Conservation (phyloP, 768 basidiomycete genomes). For the Hygrocybe coccinea region DNA sequence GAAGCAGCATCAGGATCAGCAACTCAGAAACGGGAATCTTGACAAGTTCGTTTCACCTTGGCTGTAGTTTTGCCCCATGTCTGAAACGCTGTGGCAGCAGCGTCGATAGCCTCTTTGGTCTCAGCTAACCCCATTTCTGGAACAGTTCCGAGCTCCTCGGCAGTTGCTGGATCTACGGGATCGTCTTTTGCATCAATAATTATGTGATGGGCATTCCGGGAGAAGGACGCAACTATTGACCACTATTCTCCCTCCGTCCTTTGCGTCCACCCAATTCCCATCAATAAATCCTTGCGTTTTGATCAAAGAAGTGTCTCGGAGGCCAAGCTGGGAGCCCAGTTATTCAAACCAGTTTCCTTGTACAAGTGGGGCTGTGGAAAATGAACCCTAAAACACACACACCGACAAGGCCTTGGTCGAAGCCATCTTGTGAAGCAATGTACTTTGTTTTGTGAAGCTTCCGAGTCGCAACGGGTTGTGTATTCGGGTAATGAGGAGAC, state of each 20-base stretch:
- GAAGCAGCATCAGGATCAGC: background rate
- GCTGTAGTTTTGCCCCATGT: conserved; percentile 85
- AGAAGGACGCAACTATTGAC: conserved; percentile 65
- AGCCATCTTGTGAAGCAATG: background rate
- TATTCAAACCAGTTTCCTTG: no score
- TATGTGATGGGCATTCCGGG: background rate
- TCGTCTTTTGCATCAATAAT: background rate
- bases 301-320: conserved; percentile 74
- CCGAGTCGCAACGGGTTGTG: no score
- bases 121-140: conserved; percentile 88
- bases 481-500: no score
- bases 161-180: conserved; percentile 77
- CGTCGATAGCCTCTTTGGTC: conserved; percentile 78
- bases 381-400: background rate
- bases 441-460: no score
- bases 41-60: conserved; percentile 62
- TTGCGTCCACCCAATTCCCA: conserved; percentile 84
- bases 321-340: no score
- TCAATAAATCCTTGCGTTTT: conserved; percentile 74
- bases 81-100: conserved; percentile 75
- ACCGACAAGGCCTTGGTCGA: background rate
- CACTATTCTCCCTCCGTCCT: conserved; percentile 60
- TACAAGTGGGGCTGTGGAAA: background rate
- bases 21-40: background rate
- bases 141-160: conserved; percentile 74